Base-by-base conservation (phyloP, 1,139 yeast genomes). In the Candida sojae region DNA sequence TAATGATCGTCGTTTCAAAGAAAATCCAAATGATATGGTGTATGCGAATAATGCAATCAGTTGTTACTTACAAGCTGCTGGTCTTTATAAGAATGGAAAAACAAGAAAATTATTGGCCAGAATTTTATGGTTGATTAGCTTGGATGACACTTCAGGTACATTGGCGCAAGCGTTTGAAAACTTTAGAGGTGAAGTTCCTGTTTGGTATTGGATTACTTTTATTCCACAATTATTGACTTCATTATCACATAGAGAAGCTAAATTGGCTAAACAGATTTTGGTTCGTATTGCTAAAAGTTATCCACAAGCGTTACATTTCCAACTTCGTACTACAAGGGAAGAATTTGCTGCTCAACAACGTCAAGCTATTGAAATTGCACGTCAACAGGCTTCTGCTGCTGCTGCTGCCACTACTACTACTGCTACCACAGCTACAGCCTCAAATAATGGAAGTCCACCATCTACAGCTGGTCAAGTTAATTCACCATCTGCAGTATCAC, bases 171-270 rank as follows among this genome's bases (percentile, higher is more conserved):
- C 97, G 0, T 93, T 92, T 67, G 96, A 90, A 52, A 85, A 88
- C 47, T 93, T 89, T 66, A 82, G 95, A 54, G 98, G 99, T 21
- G 99, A 95, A 55, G 92, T 90, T 41, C 98, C 99, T 9, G 96
- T 92, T 3, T 95, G 99, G 99, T 93, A 93, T 63, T 95, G 99
- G 99, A 90, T 93, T 39, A 90, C 98, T 0, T 93, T 88, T 59
- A 91, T 95, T 58, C 99, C 99, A 3, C 99, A 95, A 67, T 75
- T 95, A 52, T 75, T 95, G 59, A 86, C 97, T 0, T 86, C 97
- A 0, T 75, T 95, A 54, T 88, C 97, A 3, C 96, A 91, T 57
- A 86, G 84, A 58, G 99, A 95, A 64, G 98, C 97, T 0, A 79
- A 84, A 49, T 77, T 90, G 64, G 97, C 93, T 1, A 84, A 96